Conservation (phyloP, 176 grass and related monocot species). For the Oryza glumipatula region DNA sequence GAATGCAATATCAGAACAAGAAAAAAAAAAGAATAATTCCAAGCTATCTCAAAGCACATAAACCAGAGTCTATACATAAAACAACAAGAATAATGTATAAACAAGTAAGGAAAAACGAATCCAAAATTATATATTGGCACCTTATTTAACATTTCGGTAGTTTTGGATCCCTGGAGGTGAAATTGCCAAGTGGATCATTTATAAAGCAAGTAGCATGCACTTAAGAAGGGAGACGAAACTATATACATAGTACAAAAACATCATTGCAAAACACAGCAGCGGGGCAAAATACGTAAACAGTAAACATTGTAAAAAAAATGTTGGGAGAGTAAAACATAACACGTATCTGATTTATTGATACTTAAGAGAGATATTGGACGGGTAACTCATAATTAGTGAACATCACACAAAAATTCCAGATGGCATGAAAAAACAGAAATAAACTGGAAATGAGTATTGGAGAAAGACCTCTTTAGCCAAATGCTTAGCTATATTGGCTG, state of each 20-base stretch:
- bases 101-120: constrained; percentile 24
- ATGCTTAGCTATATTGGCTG: constrained; percentile 74
- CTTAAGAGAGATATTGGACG: neutral
- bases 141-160: neutral
- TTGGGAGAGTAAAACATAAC: neutral
- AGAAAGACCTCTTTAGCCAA: constrained; percentile 78
- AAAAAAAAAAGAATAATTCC: neutral
- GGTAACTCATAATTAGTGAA: neutral
- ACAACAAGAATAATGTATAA: constrained; percentile 14
- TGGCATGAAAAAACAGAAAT: constrained; percentile 28
- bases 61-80: neutral
- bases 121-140: neutral
- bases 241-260: neutral
- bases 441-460: neutral
- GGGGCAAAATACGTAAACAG: neutral
- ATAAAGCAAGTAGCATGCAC: neutral
- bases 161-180: constrained; percentile 9
- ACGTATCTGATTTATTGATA: neutral
- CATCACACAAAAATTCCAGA: neutral
- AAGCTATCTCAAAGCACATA: neutral
- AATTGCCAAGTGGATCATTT: constrained; percentile 2
- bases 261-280: neutral
- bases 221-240: neutral
- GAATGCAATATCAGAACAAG: constrained; percentile 33
- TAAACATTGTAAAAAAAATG: constrained; percentile 7